A percentile compares a stretch with the other conserved stretches of the same genome.
These are phyloP conservation scores for Aspergillus terreus DNA, from an alignment of 2,329 filamentous ascomycete species.

Conservation along the genomic window DNA sequence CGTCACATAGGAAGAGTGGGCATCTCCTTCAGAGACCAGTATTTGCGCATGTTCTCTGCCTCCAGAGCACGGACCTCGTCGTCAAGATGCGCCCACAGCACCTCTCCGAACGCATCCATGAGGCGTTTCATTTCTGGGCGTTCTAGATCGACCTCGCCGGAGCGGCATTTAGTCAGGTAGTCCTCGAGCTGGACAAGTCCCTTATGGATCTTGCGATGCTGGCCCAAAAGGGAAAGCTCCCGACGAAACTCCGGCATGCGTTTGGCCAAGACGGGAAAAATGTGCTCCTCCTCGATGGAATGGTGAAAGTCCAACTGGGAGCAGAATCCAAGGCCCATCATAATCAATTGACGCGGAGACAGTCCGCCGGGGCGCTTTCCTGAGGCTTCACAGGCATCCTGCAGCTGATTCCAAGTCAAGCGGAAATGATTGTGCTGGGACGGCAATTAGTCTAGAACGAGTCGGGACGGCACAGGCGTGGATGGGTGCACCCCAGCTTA, in stretches of 20 bases:
- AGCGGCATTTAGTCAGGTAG: conserved; percentile 62
- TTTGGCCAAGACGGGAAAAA: conserved; percentile 73
- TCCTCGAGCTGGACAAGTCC: conserved; percentile 66
- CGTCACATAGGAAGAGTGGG: conserved; percentile 61
- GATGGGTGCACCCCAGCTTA: conserved; percentile 6
- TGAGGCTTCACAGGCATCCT: conserved; percentile 58
- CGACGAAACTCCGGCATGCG: conserved; percentile 74
- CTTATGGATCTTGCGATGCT: conserved; percentile 75
- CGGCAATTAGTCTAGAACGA: conserved; percentile 13
- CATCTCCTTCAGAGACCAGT: conserved; percentile 77
- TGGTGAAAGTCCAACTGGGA: conserved; percentile 73
- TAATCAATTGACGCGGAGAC: conserved; percentile 66
- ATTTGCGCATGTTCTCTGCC: conserved; percentile 83
- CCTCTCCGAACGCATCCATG: conserved; percentile 73
- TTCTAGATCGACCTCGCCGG: conserved; percentile 59
- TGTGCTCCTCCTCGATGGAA: conserved; percentile 73
- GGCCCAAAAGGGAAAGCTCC: conserved; percentile 63
- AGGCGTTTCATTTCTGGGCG: conserved; percentile 60
- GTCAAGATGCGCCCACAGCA: conserved; percentile 79
- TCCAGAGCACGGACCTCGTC: conserved; percentile 75
- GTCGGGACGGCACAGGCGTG: not conserved
- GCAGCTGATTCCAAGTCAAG: conserved; percentile 66
- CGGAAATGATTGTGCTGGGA: conserved; percentile 72
- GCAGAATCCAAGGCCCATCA: conserved; percentile 65
- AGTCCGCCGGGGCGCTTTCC: conserved; percentile 58